phyloP scores from a whole-genome alignment of 371 early-diverging fungal species.

The Rhizomucor pusillus region DNA sequence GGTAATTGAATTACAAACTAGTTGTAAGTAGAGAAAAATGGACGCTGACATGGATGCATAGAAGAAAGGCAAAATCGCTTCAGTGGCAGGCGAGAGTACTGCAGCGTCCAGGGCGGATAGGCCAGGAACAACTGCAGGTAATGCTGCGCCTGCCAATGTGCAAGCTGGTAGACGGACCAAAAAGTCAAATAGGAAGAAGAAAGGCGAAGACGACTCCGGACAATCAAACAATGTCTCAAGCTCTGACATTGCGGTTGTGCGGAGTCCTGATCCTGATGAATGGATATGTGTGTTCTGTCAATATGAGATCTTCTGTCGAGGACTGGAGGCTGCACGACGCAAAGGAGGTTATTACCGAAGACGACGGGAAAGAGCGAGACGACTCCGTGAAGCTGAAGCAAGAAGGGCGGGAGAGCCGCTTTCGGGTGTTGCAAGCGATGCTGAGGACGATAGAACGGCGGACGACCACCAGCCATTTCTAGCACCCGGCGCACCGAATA shows the following conservation, averaged over 20 bases:
- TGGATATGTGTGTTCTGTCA: slow-evolving; percentile 50
- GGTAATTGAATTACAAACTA: too few species aligned
- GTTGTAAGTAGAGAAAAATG: too few species aligned
- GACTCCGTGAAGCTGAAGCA: slow-evolving; percentile 24
- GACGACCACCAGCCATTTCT: too few species aligned
- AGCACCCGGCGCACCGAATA: too few species aligned
- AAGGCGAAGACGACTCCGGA: neutral
- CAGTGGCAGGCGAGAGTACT: neutral
- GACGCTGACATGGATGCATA: neutral
- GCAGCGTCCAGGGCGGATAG: neutral
- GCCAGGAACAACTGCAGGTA: neutral
- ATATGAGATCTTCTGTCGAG: slow-evolving; percentile 35
- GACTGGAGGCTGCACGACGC: slow-evolving; percentile 22
- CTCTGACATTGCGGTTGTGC: slow-evolving; percentile 15
- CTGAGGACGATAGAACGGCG: slow-evolving; percentile 1
- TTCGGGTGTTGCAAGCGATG: slow-evolving; percentile 31
- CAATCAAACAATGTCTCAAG: neutral
- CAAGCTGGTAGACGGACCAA: neutral
- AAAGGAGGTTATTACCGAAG: slow-evolving; percentile 37
- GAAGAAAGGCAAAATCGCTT: neutral
- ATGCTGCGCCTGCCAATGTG: neutral
- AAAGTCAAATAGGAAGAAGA: slow-evolving; percentile 5
- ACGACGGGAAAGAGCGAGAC: slow-evolving; percentile 22
- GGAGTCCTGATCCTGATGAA: slow-evolving; percentile 33
- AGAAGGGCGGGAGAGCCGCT: slow-evolving; percentile 13